Base-by-base conservation (phyloP, 2,329 filamentous ascomycete species). In the Polychaeton citri region DNA sequence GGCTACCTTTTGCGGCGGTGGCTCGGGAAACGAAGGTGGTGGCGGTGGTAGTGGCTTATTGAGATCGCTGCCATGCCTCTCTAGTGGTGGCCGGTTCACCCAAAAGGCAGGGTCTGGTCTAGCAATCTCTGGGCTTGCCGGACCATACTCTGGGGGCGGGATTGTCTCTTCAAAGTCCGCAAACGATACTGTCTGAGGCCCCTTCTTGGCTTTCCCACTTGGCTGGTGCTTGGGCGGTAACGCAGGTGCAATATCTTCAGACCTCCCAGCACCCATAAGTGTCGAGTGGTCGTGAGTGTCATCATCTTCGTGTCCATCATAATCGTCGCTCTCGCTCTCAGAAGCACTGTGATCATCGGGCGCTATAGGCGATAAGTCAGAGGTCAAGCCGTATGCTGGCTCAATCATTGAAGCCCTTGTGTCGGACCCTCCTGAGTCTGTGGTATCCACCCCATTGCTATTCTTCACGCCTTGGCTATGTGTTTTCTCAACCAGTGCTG, bases 161-260 rank as follows among this genome's bases (percentile, higher is more conserved):
- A 57, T 45, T 3, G 49, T 43, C 13, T 54, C 43, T 19, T 58
- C 45, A 43, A 55, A 57, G 19, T 53, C 51, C 19, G 43, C 50
- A 40, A 48, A 55, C 5, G 51, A 54, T 5, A 52, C 49, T 18
- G 46, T 60, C 52, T 49, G 57, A 37, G 48, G 61, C 48, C 35
- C 64, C 57, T 56, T 32, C 63, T 45, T 43, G 17, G 76, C 65
- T 53, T 77, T 84, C 1, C 82, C 82, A 57, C 83, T 79, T 19
- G 13, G 13, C 38, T 79, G 74, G 19, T 78, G 83, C 50, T 72
- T 83, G 2, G 81, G 80, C 4, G 79, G 79, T 4, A 81, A 80
- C 6, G 79, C 79, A 38, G 73, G 72, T 54, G 72, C 74, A 38
- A 51, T 42, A 32, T 51, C 51, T 30, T 53, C 50, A 16, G 47